These are phyloP conservation scores for Ustulina deusta DNA, from an alignment of 2,329 filamentous ascomycete species.

Conservation along the genomic window DNA sequence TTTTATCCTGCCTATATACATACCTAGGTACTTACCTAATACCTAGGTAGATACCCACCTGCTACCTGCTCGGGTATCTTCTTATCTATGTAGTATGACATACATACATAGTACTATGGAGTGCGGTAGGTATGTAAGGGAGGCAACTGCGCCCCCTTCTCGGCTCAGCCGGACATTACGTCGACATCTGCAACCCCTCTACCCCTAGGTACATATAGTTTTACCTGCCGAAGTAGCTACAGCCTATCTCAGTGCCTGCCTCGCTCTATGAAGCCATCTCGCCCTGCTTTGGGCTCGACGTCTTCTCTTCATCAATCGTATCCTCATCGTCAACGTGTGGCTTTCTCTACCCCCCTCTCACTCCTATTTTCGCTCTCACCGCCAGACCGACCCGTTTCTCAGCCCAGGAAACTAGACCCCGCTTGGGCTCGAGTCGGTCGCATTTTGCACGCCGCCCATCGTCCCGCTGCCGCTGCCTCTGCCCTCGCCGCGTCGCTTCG, in stretches of 20 bases:
- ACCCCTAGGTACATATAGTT: background rate
- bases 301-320: background rate
- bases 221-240: background rate
- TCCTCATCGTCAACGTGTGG: conserved; percentile 6
- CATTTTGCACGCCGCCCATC: conserved; percentile 24
- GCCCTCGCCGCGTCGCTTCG: conserved; percentile 19
- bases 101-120: background rate
- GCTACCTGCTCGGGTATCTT: background rate
- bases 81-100: background rate
- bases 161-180: conserved; percentile 34
- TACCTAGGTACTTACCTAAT: background rate
- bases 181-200: conserved; percentile 14
- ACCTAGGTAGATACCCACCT: too few species aligned
- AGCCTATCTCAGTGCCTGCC: background rate
- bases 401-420: conserved; percentile 18
- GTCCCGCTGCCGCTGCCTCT: conserved; percentile 3
- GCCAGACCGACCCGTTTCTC: conserved; percentile 26
- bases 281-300: conserved; percentile 7
- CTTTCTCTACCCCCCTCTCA: conserved; percentile 4
- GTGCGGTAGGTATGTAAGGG: background rate
- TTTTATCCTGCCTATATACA: too few species aligned
- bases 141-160: conserved; percentile 27
- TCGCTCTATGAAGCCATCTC: conserved; percentile 33
- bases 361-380: conserved; percentile 1
- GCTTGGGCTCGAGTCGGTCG: conserved; percentile 28